Percentiles rank a stretch among this genome's conserved stretches.
Evolutionary conservation across 1,284 basidiomycete genomes (phyloP).

Genomic region (Caloboletus firmus): DNA sequence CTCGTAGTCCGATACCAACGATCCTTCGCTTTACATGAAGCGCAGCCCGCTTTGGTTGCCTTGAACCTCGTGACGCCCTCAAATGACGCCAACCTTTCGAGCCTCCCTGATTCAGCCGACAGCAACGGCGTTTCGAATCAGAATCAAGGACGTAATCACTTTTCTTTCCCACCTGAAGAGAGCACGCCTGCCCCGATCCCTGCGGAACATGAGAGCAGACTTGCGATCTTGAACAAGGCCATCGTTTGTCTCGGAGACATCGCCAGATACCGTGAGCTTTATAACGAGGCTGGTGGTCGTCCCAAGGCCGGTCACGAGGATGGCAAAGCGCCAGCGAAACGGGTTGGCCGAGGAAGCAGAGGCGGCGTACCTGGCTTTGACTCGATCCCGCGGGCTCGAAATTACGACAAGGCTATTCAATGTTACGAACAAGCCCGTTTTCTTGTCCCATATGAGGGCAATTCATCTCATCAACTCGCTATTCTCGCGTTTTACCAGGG

Average conservation of each 20-base stretch:
- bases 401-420: slow-evolving; percentile 73
- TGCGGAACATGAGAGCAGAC: slow-evolving; percentile 58
- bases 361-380: slow-evolving; percentile 43
- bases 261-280: slow-evolving; percentile 89
- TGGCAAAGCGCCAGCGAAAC: slow-evolving; percentile 39
- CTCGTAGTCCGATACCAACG: slow-evolving; percentile 71
- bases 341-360: slow-evolving; percentile 47
- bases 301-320: slow-evolving; percentile 67
- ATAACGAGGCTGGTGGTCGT: slow-evolving; percentile 69
- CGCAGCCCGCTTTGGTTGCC: slow-evolving; percentile 51
- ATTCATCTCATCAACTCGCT: slow-evolving; percentile 93
- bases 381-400: slow-evolving; percentile 51
- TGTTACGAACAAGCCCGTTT: slow-evolving; percentile 85
- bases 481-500: slow-evolving; percentile 84
- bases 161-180: slow-evolving; percentile 57
- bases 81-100: slow-evolving; percentile 32
- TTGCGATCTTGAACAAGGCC: slow-evolving; percentile 81
- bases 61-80: slow-evolving; percentile 49
- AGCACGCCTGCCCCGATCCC: slow-evolving; percentile 42
- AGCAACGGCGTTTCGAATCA: slow-evolving; percentile 17
- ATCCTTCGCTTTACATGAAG: slow-evolving; percentile 65
- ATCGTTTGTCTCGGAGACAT: slow-evolving; percentile 93
- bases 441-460: slow-evolving; percentile 80
- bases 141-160: slow-evolving; percentile 45
- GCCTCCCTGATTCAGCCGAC: slow-evolving; percentile 34